Base-by-base conservation (phyloP, 169 alveolate species). In the Cryptosporidium felis region DNA sequence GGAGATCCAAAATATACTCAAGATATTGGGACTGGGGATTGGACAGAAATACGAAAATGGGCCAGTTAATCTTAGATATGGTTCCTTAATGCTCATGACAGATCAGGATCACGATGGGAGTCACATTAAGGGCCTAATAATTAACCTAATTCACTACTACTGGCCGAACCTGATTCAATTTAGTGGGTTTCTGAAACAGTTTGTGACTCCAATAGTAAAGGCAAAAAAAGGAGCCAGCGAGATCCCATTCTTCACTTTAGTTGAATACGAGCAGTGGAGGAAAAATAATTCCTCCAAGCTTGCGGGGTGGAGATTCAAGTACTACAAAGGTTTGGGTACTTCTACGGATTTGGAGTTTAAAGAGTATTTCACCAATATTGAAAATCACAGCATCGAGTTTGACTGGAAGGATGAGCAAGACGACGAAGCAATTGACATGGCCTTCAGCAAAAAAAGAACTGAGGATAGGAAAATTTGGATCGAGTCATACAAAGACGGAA, bases 241-340 rank as follows among this genome's bases (percentile, higher is more conserved):
- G 18, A 60, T 89, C 46, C 92, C 98, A 8, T 98, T 98, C 93
- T 98, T 95, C 89, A 97, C 99, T n/a, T 91, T 97, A 1, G 97
- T 97, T 49, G 99, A 98, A 88, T 98, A 96, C 89, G 98, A 97
- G 79, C 90, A 91, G 85, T 98, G 98, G 98, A 95, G 94, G 79
- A 93, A 94, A 79, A 91, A 91, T 21, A 92, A 93, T 23, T 18
- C 56, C 14, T 42, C 56, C 1, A 32, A 56, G 10, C 32, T 65
- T 18, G 91, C 85, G 36, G 95, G 96, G 36, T 98, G 98, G 98
- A 95, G 95, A 80, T 96, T 97, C 60, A 98, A 98, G 90, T 98
- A 98, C 95, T 98, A 98, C 98, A 98, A 98, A 96, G 99, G 99
- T 62, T 93, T 98, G 65, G 99, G 99, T 26, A 98, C 99, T 5